Percentiles rank a stretch among this genome's conserved stretches.
phyloP scores from a whole-genome alignment of 2,329 filamentous ascomycete species.

The Penicillium occitanis region DNA sequence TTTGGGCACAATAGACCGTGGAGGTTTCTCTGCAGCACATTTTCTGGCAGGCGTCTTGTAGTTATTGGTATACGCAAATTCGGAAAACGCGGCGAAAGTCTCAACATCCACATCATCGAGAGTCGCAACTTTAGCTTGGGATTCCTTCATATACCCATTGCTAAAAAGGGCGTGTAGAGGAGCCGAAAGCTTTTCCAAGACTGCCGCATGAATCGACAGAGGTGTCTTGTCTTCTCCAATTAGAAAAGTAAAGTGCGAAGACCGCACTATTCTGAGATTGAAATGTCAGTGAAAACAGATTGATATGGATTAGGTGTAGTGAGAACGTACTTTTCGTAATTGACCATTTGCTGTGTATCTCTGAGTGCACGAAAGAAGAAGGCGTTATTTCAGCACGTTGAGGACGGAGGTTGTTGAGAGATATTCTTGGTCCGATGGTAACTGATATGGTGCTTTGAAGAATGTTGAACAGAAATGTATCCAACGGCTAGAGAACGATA shows the following conservation, averaged over 20 bases:
- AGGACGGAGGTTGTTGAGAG: neutral
- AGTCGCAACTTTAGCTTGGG: neutral
- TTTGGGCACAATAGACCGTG: neutral
- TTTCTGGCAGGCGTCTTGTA: neutral
- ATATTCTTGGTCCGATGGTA: neutral
- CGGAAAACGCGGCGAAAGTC: neutral
- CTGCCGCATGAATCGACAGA: neutral
- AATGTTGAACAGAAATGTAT: neutral
- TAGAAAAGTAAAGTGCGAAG: neutral
- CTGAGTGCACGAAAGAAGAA: neutral
- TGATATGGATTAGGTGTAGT: neutral
- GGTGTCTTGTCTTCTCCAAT: neutral
- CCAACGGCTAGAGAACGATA: neutral
- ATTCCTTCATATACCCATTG: neutral
- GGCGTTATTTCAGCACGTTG: neutral
- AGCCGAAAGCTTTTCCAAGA: neutral
- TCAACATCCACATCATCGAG: neutral
- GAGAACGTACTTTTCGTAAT: neutral
- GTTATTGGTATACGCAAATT: neutral
- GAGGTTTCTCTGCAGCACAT: neutral
- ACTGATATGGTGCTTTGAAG: neutral
- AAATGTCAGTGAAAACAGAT: neutral
- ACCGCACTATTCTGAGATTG: neutral
- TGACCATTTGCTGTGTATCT: neutral
- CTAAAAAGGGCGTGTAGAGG: neutral